phyloP scores from a whole-genome alignment of 2,329 filamentous ascomycete species.

The Aspergillus sp. region DNA sequence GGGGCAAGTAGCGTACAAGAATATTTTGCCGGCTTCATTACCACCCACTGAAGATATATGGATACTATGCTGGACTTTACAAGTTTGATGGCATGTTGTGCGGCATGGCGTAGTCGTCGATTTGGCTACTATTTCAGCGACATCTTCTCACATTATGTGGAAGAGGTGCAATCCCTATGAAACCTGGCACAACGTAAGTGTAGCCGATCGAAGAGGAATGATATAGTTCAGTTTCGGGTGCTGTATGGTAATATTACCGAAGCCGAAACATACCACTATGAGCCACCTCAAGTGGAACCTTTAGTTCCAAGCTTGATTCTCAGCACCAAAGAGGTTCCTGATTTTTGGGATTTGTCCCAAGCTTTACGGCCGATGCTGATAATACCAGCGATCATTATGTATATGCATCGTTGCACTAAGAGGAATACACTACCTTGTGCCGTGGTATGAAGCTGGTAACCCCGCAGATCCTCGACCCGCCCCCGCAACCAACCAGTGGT shows the following conservation, averaged over 20 bases:
- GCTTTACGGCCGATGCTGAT: too few relatives aligned
- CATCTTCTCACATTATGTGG: too few relatives aligned
- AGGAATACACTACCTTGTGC: too few relatives aligned
- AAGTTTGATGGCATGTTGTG: too few relatives aligned
- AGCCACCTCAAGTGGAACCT: neutral
- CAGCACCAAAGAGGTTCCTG: too few relatives aligned
- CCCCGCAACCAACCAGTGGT: neutral
- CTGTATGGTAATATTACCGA: neutral
- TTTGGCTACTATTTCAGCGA: too few relatives aligned
- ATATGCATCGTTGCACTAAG: too few relatives aligned
- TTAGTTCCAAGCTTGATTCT: neutral
- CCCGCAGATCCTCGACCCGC: neutral
- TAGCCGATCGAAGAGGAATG: neutral
- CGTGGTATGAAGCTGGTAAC: neutral
- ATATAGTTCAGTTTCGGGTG: neutral
- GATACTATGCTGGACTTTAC: accelerated
- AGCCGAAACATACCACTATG: neutral
- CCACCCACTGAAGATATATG: neutral
- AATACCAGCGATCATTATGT: too few relatives aligned
- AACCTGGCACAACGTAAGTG: too few relatives aligned
- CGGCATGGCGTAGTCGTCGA: accelerated
- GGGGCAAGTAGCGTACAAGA: neutral
- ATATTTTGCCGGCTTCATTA: neutral
- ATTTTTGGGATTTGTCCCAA: too few relatives aligned
- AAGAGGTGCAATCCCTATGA: too few relatives aligned